Evolutionary conservation across 83 land plant genomes (phyloP), one percentile per base, ranked within the genome.

Genomic region (Picea abies): DNA sequence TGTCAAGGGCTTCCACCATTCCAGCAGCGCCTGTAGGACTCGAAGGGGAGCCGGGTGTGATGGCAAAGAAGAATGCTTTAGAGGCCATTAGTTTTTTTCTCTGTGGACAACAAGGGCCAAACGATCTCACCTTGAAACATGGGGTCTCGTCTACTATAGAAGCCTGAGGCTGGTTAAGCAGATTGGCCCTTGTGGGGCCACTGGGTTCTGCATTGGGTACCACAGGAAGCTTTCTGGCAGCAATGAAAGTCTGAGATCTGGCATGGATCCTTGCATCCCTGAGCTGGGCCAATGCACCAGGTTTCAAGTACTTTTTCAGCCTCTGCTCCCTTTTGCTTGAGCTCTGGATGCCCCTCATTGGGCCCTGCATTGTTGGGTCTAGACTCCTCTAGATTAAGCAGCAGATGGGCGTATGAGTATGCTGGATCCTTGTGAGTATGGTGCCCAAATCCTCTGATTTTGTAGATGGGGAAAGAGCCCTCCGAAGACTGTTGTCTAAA

Each of bases 71-170:
- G 19, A 80, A 69, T 2, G 83, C 73, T 82, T 81, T 85, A 9
- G 84, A 69, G 3, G 91, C 89, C 1, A 79, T 82, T 15, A 90
- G 84, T 80, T 83, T 90, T 87, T 87, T 90, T 80, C 91, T 63
- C 86, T 87, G 91, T 23, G 79, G 84, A 56, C 56, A 85, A n/a
- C 85, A 19, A 0, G 91, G 91, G 15, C 91, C 87, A 60, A 67
- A 84, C 63, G 56, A 61, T 49, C 65, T 63, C 20, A 79, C 69
- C 47, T 35, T 79, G 23, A 82, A 76, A 49, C 78, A 83, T 4
- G 67, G 81, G 86, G 84, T 80, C 37, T n/a, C 80, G 76, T 35
- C 79, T 14, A 2, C 19, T 84, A 56, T 81, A 80, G 9, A 20
- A 64, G 10, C 23, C 82, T 58, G 81, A 3, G 35, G 5, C 11